A percentile compares a stretch with the other conserved stretches of the same genome.
phyloP scores from a whole-genome alignment of 1,139 yeast species.

The Suhomyces ambrosiae region DNA sequence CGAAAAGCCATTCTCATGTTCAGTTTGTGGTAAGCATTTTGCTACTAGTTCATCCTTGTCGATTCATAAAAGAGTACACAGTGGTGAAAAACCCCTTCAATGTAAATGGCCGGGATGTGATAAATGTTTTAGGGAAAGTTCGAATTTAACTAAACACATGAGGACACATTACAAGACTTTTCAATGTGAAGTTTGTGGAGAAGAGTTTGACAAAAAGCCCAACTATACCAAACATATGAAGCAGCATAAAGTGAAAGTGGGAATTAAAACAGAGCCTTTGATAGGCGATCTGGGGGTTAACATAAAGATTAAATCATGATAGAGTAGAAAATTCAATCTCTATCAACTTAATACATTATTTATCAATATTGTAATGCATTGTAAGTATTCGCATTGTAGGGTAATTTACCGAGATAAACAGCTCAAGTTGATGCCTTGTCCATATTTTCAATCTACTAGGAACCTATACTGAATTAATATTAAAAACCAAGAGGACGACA shows the following conservation, averaged over 20 bases:
- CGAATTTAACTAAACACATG: constrained; percentile 87
- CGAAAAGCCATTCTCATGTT: constrained; percentile 58
- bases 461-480: too few species aligned
- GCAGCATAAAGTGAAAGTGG: constrained; percentile 19
- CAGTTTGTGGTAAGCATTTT: constrained; percentile 51
- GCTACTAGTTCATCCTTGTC: constrained; percentile 58
- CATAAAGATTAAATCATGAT: neutral
- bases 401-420: too few species aligned
- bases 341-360: too few species aligned
- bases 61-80: constrained; percentile 56
- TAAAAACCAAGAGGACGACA: too few species aligned
- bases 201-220: constrained; percentile 50
- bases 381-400: too few species aligned
- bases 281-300: neutral
- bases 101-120: constrained; percentile 84
- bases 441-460: too few species aligned
- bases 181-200: constrained; percentile 54
- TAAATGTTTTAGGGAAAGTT: constrained; percentile 83
- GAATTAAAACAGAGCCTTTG: neutral
- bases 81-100: constrained; percentile 72
- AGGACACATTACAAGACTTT: constrained; percentile 59
- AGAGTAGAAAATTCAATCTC: too few species aligned
- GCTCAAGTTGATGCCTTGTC: too few species aligned
- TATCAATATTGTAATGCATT: too few species aligned
- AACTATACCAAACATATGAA: constrained; percentile 44